Conservation (phyloP, 768 basidiomycete species). For the Calocybe gangraenosa region DNA sequence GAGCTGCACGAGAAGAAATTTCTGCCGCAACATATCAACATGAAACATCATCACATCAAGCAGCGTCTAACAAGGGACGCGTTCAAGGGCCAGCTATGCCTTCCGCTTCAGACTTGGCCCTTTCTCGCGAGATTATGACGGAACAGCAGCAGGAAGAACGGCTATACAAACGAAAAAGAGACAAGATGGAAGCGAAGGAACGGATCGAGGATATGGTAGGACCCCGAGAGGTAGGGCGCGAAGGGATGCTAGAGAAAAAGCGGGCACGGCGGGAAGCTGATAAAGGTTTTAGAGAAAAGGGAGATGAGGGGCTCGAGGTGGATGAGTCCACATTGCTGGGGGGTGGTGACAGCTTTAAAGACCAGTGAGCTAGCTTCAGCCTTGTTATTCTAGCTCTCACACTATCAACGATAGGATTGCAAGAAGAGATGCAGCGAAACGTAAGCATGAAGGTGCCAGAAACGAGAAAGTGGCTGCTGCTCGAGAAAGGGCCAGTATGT, state of each 20-base stretch:
- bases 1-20: constrained; percentile 56
- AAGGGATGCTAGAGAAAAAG: constrained; percentile 87
- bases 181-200: constrained; percentile 61
- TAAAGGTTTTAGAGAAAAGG: constrained; percentile 67
- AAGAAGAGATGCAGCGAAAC: constrained; percentile 67
- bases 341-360: constrained; percentile 78
- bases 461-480: constrained; percentile 49
- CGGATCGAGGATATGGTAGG: constrained; percentile 74
- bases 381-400: background rate
- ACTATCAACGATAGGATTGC: constrained; percentile 50
- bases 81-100: constrained; percentile 69
- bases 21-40: constrained; percentile 41
- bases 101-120: constrained; percentile 60
- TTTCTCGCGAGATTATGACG: constrained; percentile 58
- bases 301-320: constrained; percentile 72
- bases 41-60: constrained; percentile 18
- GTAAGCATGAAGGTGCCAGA: constrained; percentile 40
- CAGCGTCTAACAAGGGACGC: constrained; percentile 30
- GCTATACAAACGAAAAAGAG: constrained; percentile 60
- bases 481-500: constrained; percentile 58
- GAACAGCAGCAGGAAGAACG: constrained; percentile 53
- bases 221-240: constrained; percentile 77
- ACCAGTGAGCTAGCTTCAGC: constrained; percentile 48
- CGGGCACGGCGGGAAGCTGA: constrained; percentile 68
- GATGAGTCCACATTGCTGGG: constrained; percentile 81